phyloP scores from a whole-genome alignment of 306 rosid genomes.

The Delonix regia region DNA sequence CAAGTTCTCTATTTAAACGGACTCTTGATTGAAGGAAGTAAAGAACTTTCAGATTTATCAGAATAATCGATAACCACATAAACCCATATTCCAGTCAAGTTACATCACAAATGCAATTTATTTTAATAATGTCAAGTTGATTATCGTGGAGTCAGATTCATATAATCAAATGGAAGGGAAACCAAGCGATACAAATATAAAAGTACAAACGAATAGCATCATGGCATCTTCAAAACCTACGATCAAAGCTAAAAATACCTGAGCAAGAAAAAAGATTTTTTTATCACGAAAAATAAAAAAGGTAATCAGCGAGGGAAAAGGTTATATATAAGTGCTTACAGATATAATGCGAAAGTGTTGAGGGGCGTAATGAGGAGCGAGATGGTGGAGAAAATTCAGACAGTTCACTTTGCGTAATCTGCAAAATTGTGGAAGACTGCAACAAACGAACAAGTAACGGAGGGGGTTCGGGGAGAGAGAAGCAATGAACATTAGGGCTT shows the following conservation, averaged over 20 bases:
- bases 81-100: conserved; percentile 11
- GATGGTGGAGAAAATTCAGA: neutral
- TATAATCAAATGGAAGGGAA: neutral
- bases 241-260: neutral
- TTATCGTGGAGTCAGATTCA: conserved; percentile 36
- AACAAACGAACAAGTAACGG: neutral
- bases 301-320: neutral
- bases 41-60: conserved; percentile 31
- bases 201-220: conserved; percentile 13
- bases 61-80: neutral
- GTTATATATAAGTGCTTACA: conserved; percentile 25
- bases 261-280: neutral
- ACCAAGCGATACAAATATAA: neutral
- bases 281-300: neutral
- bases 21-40: conserved; percentile 10
- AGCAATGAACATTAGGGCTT: conserved; percentile 22
- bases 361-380: neutral
- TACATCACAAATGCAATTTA: conserved; percentile 15
- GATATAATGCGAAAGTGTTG: conserved; percentile 10
- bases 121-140: conserved; percentile 3
- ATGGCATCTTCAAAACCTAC: conserved; percentile 17
- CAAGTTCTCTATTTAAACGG: conserved; percentile 33
- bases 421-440: conserved; percentile 22
- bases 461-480: conserved; percentile 34
- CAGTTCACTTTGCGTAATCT: conserved; percentile 36